Base-by-base conservation (phyloP, 352 stramenopile genomes). In the Pythium sukuiense region DNA sequence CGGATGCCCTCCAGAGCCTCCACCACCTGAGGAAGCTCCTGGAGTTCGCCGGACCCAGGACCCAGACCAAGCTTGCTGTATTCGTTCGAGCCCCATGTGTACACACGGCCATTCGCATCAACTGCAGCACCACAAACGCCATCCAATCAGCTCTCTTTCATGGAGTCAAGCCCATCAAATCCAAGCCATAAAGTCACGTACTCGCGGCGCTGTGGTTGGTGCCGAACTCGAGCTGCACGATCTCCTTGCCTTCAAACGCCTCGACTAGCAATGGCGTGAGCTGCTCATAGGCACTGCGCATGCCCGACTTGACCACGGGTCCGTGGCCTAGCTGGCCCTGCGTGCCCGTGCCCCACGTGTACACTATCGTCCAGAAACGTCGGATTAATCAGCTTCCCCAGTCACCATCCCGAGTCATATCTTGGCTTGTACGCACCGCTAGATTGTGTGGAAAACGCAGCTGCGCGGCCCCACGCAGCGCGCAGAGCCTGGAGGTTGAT, bases 21-120 rank as follows among this genome's bases (percentile, higher is more conserved):
- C 32, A 92, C 81, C n/a, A 91, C 61, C 1, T 70, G 76, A 18
- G 85, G 87, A 13, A 85, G 52, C 18, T 66, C 49, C 64, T 88
- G 77, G 59, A 82, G 83, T 30, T 92, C 83, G 14, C 73, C 76
- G 14, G 71, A 57, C 59, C 43, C 76, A 2, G 72, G 65, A 18
- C 81, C 81, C 1, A 89, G 69, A 3, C 87, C 87, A 41, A 95
- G 76, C 64, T 95, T 91, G 65, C 83, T 88, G 71, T 97, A 93
- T 66, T 98, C 87, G 71, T 98, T 98, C 30, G 87, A 90, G 29
- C 93, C 93, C 87, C 87, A 95, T 61, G 74, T 81, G 69, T 87
- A 93, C 45, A 95, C 70, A 24, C 78, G 80, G 2, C 87, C 87
- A 20, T 77, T 63, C 29, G 80, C 80, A 41, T 94, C 84, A 46